Evolutionary conservation across 371 early-diverging fungal genomes (phyloP).

Genomic region (Rhizopus sp.): DNA sequence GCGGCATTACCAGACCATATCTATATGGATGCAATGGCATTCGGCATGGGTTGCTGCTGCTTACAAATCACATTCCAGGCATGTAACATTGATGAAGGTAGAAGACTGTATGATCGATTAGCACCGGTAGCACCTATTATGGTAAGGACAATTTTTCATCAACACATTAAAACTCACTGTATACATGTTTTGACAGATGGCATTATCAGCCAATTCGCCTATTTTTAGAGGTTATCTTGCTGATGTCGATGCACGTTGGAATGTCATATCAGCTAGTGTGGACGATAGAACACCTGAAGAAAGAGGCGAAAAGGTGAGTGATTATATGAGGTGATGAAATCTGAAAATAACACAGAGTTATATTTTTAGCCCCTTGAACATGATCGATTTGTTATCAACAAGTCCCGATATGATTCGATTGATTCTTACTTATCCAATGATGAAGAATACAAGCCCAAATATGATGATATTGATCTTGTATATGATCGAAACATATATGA

Average conservation of each 20-base stretch:
- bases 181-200: conserved; percentile 52
- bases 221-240: conserved; percentile 94
- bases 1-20: conserved; percentile 91
- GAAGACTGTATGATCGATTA: conserved; percentile 94
- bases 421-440: conserved; percentile 90
- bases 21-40: conserved; percentile 99
- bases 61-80: conserved; percentile 99
- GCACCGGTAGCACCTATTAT: conserved; percentile 94
- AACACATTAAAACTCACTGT: not conserved
- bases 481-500: conserved; percentile 82
- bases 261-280: conserved; percentile 92
- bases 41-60: conserved; percentile 99
- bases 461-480: conserved; percentile 92
- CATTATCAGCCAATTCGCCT: conserved; percentile 95
- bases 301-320: conserved; percentile 77
- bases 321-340: not conserved
- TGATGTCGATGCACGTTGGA: conserved; percentile 98
- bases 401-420: conserved; percentile 97
- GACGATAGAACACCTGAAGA: conserved; percentile 97
- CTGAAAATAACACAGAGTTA: not conserved
- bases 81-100: conserved; percentile 92
- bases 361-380: conserved; percentile 67
- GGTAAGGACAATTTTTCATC: conserved; percentile 32
- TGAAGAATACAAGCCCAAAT: conserved; percentile 78
- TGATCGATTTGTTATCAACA: conserved; percentile 80